phyloP scores from a whole-genome alignment of 345 rosid species.

The Pseudoturritis turrita region DNA sequence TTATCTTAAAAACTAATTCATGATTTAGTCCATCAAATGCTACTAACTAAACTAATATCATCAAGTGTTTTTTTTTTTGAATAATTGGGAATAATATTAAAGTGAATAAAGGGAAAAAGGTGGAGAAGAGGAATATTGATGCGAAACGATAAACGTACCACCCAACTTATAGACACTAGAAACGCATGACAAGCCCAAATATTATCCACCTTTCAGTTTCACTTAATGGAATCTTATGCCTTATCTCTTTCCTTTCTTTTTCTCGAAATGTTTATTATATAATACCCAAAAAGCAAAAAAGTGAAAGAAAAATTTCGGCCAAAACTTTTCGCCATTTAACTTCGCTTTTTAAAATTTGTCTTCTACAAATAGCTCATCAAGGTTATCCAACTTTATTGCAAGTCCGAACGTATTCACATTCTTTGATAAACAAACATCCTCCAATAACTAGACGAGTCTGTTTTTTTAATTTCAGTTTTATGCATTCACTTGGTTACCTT shows the following conservation, averaged over 20 bases:
- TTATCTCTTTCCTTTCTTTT: constrained; percentile 25
- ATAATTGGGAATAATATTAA: neutral
- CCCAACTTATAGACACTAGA: constrained; percentile 24
- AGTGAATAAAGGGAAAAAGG: constrained; percentile 9
- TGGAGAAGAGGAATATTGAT: constrained; percentile 19
- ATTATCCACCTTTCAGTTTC: constrained; percentile 30
- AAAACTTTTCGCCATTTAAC: constrained; percentile 13
- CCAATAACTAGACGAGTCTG: neutral
- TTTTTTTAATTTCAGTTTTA: neutral
- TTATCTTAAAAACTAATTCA: neutral
- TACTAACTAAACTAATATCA: neutral
- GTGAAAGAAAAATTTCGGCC: neutral
- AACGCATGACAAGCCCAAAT: constrained; percentile 31
- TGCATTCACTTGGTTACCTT: neutral
- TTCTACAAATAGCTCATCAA: neutral
- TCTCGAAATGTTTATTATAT: neutral
- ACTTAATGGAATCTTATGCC: constrained; percentile 35
- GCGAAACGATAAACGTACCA: constrained; percentile 28
- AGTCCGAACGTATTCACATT: neutral
- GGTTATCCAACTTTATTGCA: neutral
- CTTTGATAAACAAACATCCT: neutral
- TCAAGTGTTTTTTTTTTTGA: no score
- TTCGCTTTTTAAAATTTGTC: neutral
- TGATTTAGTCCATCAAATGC: neutral
- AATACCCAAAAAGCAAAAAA: constrained; percentile 2